phyloP scores from a whole-genome alignment of 2,329 filamentous ascomycete species.

The Colletotrichum gigasporum region DNA sequence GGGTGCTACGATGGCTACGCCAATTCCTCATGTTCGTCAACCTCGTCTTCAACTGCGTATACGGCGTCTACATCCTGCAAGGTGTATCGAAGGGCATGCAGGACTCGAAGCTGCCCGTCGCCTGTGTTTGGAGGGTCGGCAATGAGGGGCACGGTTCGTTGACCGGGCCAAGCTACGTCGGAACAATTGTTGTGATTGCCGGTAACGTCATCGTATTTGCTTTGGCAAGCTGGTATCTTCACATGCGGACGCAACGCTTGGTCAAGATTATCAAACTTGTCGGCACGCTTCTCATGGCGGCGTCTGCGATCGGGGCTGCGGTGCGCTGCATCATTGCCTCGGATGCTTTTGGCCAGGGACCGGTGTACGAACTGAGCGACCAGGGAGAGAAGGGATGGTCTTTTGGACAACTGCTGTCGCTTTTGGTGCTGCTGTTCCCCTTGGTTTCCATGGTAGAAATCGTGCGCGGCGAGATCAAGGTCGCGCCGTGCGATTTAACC shows the following conservation, averaged over 20 bases:
- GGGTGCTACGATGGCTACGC: constrained; percentile 72
- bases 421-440: constrained; percentile 68
- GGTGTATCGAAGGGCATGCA: constrained; percentile 61
- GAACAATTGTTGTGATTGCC: constrained; percentile 69
- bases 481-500: neutral
- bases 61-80: constrained; percentile 65
- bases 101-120: constrained; percentile 64
- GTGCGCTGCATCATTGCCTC: constrained; percentile 65
- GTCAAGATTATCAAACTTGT: constrained; percentile 62
- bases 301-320: constrained; percentile 67
- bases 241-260: constrained; percentile 62
- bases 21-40: constrained; percentile 74
- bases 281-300: constrained; percentile 64
- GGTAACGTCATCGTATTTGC: constrained; percentile 67
- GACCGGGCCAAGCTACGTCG: constrained; percentile 59
- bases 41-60: constrained; percentile 65
- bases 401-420: constrained; percentile 69
- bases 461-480: constrained; percentile 53
- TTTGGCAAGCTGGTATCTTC: constrained; percentile 72
- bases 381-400: constrained; percentile 66
- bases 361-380: constrained; percentile 60
- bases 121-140: constrained; percentile 65
- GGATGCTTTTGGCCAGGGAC: constrained; percentile 65
- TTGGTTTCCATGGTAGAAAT: constrained; percentile 70
- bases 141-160: constrained; percentile 42